Percentiles rank a stretch among this genome's conserved stretches.
Evolutionary conservation across 2,329 filamentous ascomycete species (phyloP).

Genomic region (Colletotrichum sp.): DNA sequence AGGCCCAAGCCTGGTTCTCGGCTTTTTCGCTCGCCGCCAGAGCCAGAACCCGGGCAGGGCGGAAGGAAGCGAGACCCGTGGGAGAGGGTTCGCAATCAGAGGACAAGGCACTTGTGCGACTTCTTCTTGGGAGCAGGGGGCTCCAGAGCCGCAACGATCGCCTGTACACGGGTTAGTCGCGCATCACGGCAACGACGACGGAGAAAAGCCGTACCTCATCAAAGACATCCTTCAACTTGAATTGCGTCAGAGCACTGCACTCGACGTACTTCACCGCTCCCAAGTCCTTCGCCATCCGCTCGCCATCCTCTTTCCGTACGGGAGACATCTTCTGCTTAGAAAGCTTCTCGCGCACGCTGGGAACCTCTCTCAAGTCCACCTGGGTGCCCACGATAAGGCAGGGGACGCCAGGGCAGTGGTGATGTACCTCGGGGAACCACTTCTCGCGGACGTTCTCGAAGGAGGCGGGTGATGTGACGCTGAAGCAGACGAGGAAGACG

Average conservation of each 20-base stretch:
- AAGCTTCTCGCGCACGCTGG: conserved; percentile 86
- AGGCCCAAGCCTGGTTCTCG: conserved; percentile 20
- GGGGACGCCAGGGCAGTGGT: conserved; percentile 97
- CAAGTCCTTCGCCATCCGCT: conserved; percentile 96
- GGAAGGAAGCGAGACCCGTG: conserved; percentile 13
- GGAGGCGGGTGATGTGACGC: conserved; percentile 93
- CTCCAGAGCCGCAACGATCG: conserved; percentile 93
- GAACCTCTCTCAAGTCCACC: conserved; percentile 92
- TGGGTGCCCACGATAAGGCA: conserved; percentile 98
- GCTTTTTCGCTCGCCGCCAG: conserved; percentile 15
- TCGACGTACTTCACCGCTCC: conserved; percentile 98
- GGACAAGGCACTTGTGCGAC: conserved; percentile 71
- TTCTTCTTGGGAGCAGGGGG: conserved; percentile 84
- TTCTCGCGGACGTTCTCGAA: conserved; percentile 99
- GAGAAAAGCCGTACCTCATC: conserved; percentile 76
- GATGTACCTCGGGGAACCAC: conserved; percentile 98
- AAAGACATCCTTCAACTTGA: conserved; percentile 98
- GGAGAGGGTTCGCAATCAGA: conserved; percentile 46
- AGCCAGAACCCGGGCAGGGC: conserved; percentile 7
- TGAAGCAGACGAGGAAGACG: conserved; percentile 98
- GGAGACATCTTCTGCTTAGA: conserved; percentile 95
- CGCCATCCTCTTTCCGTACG: conserved; percentile 90
- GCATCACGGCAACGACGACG: background rate
- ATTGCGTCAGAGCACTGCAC: conserved; percentile 97
- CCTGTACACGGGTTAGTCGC: conserved; percentile 55